These are phyloP conservation scores for Fusarium buxicola DNA, from an alignment of 2,329 filamentous ascomycete genomes.

Conservation along the genomic window DNA sequence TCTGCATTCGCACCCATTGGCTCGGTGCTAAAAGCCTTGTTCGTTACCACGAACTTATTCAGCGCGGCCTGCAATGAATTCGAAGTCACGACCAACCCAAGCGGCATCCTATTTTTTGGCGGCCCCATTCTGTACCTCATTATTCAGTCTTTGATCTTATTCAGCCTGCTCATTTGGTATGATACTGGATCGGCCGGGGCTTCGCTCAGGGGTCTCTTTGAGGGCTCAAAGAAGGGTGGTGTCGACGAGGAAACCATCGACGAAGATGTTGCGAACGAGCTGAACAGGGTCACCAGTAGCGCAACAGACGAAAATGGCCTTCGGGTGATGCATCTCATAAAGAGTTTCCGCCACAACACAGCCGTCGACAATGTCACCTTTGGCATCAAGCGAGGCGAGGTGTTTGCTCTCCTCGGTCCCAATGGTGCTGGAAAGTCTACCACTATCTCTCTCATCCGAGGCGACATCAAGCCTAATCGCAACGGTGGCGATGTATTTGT, in stretches of 20 bases:
- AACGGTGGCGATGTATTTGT: constrained; percentile 84
- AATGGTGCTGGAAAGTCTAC: constrained; percentile 94
- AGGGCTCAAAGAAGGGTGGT: constrained; percentile 45
- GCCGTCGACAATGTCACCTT: constrained; percentile 93
- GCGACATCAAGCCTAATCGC: constrained; percentile 80
- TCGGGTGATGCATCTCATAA: constrained; percentile 82
- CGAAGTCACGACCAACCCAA: constrained; percentile 74
- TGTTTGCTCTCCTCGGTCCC: constrained; percentile 89
- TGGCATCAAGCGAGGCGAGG: constrained; percentile 80
- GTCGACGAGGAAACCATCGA: constrained; percentile 56
- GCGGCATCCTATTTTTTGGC: constrained; percentile 79
- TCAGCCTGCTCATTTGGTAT: constrained; percentile 79
- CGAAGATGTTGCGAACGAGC: constrained; percentile 73
- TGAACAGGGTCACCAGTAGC: constrained; percentile 65
- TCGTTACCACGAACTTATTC: constrained; percentile 85
- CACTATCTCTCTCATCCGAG: constrained; percentile 87
- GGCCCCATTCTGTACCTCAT: constrained; percentile 87
- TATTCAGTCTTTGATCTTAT: constrained; percentile 77
- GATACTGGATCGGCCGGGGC: constrained; percentile 79
- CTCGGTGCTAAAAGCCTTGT: constrained; percentile 78
- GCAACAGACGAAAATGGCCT: constrained; percentile 69
- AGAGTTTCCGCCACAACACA: constrained; percentile 78
- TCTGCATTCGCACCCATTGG: constrained; percentile 81
- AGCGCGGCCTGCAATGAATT: constrained; percentile 78
- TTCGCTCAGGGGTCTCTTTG: constrained; percentile 58